Percentiles rank a stretch among this genome's conserved stretches.
Evolutionary conservation across 2,329 filamentous ascomycete species (phyloP).

Genomic region (Fusarium sp.): DNA sequence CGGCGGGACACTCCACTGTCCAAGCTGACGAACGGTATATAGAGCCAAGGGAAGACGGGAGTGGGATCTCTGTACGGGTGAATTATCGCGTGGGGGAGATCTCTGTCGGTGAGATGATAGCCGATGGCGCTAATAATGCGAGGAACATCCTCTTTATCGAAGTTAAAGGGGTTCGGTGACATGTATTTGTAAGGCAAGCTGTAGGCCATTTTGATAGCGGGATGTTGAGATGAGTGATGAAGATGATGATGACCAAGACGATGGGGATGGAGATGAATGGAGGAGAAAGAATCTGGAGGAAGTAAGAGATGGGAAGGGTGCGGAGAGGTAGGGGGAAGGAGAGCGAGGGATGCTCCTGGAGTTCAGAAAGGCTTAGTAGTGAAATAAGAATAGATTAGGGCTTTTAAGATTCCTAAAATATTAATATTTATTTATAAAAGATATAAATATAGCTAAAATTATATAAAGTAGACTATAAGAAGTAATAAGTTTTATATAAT

Average conservation of each 20-base stretch:
- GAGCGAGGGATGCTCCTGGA: too few relatives aligned
- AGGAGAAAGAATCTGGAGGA: fast-evolving
- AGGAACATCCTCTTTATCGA: fast-evolving
- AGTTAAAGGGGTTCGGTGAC: background rate
- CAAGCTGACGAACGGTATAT: fast-evolving
- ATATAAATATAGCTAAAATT: too few relatives aligned
- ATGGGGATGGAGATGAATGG: background rate
- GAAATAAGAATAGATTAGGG: too few relatives aligned
- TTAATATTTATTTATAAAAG: too few relatives aligned
- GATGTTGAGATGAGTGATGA: background rate
- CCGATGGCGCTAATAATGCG: background rate
- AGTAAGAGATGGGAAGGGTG: background rate
- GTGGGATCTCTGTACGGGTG: background rate
- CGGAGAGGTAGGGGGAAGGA: too few relatives aligned
- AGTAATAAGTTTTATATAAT: too few relatives aligned
- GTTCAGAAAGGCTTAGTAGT: too few relatives aligned
- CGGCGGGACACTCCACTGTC: too few relatives aligned
- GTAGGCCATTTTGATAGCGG: background rate
- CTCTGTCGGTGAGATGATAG: background rate
- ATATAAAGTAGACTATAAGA: too few relatives aligned
- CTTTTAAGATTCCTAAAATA: too few relatives aligned
- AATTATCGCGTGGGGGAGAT: background rate
- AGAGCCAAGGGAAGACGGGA: too few relatives aligned
- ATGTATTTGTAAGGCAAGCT: fast-evolving
- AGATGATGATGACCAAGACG: background rate